A percentile compares a stretch with the other conserved stretches of the same genome.
These are phyloP conservation scores for Pyropia yezoensis DNA, from an alignment of 23 red algal genomes.

Conservation along the genomic window DNA sequence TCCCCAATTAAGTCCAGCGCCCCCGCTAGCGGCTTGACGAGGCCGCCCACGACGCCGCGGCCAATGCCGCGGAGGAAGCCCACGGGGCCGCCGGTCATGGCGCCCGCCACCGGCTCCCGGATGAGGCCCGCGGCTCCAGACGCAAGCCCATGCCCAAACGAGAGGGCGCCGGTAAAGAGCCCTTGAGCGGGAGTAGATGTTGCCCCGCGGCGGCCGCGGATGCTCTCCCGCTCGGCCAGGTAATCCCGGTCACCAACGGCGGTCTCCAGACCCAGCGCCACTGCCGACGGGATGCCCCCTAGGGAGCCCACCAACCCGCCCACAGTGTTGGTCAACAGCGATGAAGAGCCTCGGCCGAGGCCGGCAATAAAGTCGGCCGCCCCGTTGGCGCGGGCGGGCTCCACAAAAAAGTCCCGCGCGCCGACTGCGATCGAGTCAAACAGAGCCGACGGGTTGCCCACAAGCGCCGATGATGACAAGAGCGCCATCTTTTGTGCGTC, in stretches of 20 bases:
- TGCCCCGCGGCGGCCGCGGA: conserved; percentile 37
- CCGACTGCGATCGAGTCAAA: conserved; percentile 91
- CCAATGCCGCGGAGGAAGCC: conserved; percentile 76
- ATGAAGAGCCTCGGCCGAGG: conserved; percentile 75
- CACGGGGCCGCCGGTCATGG: conserved; percentile 50
- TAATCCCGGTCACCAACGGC: conserved; percentile 84
- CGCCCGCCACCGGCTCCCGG: conserved; percentile 74
- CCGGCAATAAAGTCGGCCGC: conserved; percentile 80
- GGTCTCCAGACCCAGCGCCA: conserved; percentile 72
- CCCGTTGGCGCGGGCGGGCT: conserved; percentile 74
- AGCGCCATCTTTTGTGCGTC: conserved; percentile 73
- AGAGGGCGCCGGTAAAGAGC: conserved; percentile 63
- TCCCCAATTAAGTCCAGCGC: conserved; percentile 79
- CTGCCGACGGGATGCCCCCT: conserved; percentile 66
- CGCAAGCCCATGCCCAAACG: conserved; percentile 81
- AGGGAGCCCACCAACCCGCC: conserved; percentile 78
- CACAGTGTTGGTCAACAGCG: conserved; percentile 67
- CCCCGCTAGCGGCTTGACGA: conserved; percentile 77
- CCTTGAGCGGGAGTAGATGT: conserved; percentile 67
- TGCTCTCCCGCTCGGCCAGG: conserved; percentile 69
- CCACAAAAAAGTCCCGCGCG: conserved; percentile 89
- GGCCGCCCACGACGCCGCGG: conserved; percentile 61
- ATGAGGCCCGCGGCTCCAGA: conserved; percentile 64
- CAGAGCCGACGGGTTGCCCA: conserved; percentile 81
- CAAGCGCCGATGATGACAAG: conserved; percentile 53